Conservation (phyloP, 176 grass and related monocot genomes). For the Musa schizocarpa region DNA sequence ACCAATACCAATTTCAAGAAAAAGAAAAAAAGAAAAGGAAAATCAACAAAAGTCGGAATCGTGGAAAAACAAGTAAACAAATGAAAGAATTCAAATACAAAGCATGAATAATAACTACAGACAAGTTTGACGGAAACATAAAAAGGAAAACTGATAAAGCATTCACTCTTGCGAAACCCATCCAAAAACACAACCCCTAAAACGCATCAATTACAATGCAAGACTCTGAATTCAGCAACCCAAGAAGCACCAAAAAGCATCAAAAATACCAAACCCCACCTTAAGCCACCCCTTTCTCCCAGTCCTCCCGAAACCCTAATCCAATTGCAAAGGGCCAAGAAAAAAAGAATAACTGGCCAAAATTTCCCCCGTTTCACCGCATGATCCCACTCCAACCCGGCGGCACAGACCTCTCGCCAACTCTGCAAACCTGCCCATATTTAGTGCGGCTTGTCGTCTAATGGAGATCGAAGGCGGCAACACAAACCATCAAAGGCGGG, state of each 20-base stretch:
- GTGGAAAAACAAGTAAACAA: not conserved
- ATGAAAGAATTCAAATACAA: not conserved
- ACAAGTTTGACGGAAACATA: not conserved
- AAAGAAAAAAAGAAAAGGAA: not conserved
- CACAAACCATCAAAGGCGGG: constrained; percentile 5
- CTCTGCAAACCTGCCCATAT: not conserved
- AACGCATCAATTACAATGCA: not conserved
- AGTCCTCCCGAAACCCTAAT: not conserved
- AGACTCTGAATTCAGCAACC: not conserved
- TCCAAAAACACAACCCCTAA: not conserved
- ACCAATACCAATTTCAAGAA: no score
- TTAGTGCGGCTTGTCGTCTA: constrained; percentile 5
- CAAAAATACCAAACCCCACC: not conserved
- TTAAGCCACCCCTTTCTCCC: not conserved
- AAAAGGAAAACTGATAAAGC: no score
- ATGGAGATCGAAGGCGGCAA: not conserved
- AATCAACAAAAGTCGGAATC: not conserved
- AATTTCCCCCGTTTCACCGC: not conserved
- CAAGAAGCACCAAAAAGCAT: not conserved
- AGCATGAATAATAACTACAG: not conserved
- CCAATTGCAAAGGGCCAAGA: not conserved
- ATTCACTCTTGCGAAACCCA: not conserved
- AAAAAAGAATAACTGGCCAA: not conserved
- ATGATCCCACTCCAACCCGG: no score
- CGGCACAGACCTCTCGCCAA: not conserved